These are phyloP conservation scores for Neurospora sp. DNA, from an alignment of 495 filamentous ascomycete genomes.

Conservation along the genomic window DNA sequence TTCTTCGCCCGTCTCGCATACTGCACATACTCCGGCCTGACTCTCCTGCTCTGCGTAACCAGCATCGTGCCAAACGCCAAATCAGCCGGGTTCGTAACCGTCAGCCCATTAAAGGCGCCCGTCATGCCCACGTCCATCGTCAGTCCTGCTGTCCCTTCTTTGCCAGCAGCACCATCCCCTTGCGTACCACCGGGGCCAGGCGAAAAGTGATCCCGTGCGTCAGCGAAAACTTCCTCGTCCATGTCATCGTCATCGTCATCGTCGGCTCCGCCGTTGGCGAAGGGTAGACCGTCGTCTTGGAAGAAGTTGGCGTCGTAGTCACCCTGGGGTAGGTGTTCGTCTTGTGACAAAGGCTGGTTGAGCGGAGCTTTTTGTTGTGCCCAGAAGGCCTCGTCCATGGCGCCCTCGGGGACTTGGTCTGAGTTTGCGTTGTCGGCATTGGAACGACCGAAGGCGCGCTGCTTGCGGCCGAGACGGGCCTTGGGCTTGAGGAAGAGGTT, in stretches of 20 bases:
- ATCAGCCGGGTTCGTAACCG: conserved; percentile 40
- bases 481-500: conserved; percentile 92
- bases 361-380: conserved; percentile 59
- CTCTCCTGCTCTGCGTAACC: conserved; percentile 74
- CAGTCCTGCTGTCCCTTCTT: conserved; percentile 11
- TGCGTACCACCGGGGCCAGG: conserved; percentile 52
- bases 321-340: conserved; percentile 43
- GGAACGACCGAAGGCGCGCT: conserved; percentile 7
- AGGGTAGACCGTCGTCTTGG: conserved; percentile 80
- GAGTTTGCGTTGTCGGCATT: conserved; percentile 24
- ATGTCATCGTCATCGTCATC: conserved; percentile 57
- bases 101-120: conserved; percentile 36
- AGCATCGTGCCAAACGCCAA: conserved; percentile 83
- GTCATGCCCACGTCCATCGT: conserved; percentile 33
- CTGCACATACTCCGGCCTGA: conserved; percentile 90
- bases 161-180: conserved; percentile 11
- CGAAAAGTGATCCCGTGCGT: conserved; percentile 83
- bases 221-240: conserved; percentile 66
- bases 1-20: conserved; percentile 97
- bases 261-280: conserved; percentile 57
- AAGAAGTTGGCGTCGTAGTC: conserved; percentile 98
- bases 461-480: conserved; percentile 55
- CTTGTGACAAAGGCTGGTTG: conserved; percentile 20
- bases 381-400: conserved; percentile 96
- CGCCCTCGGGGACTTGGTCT: conserved; percentile 51